Evolutionary conservation across 2,329 filamentous ascomycete genomes (phyloP), one percentile per base, ranked within the genome.

Genomic region (Aspergillus ustus): DNA sequence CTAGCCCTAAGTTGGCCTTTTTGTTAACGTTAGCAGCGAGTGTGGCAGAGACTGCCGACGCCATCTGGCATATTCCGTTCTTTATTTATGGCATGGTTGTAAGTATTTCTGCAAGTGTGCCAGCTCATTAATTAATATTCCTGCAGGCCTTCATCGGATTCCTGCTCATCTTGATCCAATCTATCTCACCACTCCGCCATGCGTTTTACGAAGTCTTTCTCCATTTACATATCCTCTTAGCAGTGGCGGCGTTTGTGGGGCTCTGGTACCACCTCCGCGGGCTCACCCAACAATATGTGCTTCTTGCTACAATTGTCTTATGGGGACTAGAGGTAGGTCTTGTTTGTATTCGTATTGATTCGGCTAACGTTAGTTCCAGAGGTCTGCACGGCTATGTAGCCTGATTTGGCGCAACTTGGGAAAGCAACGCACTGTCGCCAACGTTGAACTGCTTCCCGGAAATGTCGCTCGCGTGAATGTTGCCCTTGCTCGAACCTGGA

Each of bases 401-500:
- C 77, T 86, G 17, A 54, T 81, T 31, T 85, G 83, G 76, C 80
- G 83, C 75, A 86, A 85, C 66, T 72, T 79, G 17, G 78, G 78
- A 62, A 74, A 74, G 34, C 78, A 78, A 25, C 70, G 78, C 51
- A 84, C 83, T 6, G 79, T 75, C 45, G 80, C 86, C 46, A 81
- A 78, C 1, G 79, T 87, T 22, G 84, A 87, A 67, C 83, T 84
- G 52, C 76, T 87, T 48, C 82, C 84, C 2, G 81, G 81, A 19
- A 82, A 85, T 65, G 84, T 85, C 15, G 84, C 82, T 57, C 81
- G 84, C 29, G 82, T 76, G 5, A 71, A 73, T 19, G 68, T 76
- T 2, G 66, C 69, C 4, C 66, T 75, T 22, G 68, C 73, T 6
- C 65, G 74, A 6, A 63, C 71, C 4, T 75, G 73, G 73, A 69